Conservation (phyloP, 805 yeast species). For the Wickerhamomyces rabaulensis region DNA sequence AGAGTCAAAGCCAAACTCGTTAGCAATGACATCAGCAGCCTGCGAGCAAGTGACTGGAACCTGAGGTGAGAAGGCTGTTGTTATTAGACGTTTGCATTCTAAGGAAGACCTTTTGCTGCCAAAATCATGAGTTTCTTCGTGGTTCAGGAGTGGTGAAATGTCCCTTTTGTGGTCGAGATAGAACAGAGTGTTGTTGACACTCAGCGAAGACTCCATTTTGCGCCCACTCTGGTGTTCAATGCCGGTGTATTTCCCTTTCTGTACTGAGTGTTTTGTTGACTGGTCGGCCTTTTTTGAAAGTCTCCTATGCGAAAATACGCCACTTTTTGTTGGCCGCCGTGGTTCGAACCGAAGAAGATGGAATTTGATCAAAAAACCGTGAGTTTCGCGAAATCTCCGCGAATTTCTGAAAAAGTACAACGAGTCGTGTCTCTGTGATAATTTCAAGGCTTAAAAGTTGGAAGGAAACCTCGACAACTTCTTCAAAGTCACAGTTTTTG, state of each 20-base stretch:
- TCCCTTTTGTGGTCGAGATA: conserved; percentile 14
- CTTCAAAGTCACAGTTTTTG: background rate
- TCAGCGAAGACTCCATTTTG: conserved; percentile 14
- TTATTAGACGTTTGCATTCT: conserved; percentile 22
- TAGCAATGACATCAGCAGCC: conserved; percentile 40
- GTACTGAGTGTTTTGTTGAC: background rate
- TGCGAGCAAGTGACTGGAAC: conserved; percentile 44
- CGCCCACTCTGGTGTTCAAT: background rate
- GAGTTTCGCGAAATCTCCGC: background rate
- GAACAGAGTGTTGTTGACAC: conserved; percentile 14
- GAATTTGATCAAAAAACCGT: too few relatives aligned
- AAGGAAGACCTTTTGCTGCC: conserved; percentile 18
- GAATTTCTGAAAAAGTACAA: background rate
- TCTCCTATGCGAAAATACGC: too few relatives aligned
- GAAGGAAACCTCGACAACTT: too few relatives aligned
- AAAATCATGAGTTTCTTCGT: background rate
- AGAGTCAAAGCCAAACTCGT: conserved; percentile 34
- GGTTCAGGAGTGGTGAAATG: conserved; percentile 12
- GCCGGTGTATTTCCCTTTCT: background rate
- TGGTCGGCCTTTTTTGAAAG: too few relatives aligned
- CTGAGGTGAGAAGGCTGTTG: conserved; percentile 46
- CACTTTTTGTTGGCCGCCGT: background rate
- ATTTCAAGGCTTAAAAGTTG: too few relatives aligned
- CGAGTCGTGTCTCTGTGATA: background rate
- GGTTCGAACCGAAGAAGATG: background rate